Base-by-base conservation (phyloP, 2,329 filamentous ascomycete genomes). In the Xylaria hypoxylon region DNA sequence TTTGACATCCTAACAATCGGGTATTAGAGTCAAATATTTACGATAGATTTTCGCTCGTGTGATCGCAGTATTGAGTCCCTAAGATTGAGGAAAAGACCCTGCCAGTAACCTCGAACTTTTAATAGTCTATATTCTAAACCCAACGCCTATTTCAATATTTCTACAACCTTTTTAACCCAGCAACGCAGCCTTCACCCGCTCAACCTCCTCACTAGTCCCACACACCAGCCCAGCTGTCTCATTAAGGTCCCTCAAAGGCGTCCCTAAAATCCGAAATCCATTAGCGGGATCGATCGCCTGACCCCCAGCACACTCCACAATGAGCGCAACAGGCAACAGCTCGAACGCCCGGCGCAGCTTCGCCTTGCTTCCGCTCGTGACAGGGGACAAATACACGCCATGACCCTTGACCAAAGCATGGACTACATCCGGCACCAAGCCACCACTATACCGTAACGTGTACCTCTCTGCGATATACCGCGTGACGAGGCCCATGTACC, bases 341-440 rank as follows among this genome's bases (percentile, higher is more conserved):
- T 90, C 88, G 65, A 87, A 90, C 31, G 90, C 75, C 6, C 84
- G 77, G 38, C 88, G 79, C 65, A 90, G 75, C 80, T 90, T 90
- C 0, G 88, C 85, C 69, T 79, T 80, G 71, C 83, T 86, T 10
- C 73, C 73, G 0, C 68, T 73, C 1, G 86, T 86, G 5, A 88
- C 86, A 0, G 88, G 88, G 1, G 83, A 87, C 1, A 89, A 72
- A 71, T 89, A 90, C 0, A 90, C 74, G 1, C 88, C 88, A 60
- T 90, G 87, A 0, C 87, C 86, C 75, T 90, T 89, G 65, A 85
- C 83, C 7, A 90, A 77, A 3, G 84, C 82, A 64, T 90, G 88
- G 13, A 85, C 83, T 0, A 90, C 77, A 62, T 90, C 88, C 0
- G 88, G 88, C 2, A 90, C 87, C 3, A 90, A 75, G 0, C 88